These are phyloP conservation scores for Phialophora tarda DNA, from an alignment of 2,329 filamentous ascomycete species.

Conservation along the genomic window DNA sequence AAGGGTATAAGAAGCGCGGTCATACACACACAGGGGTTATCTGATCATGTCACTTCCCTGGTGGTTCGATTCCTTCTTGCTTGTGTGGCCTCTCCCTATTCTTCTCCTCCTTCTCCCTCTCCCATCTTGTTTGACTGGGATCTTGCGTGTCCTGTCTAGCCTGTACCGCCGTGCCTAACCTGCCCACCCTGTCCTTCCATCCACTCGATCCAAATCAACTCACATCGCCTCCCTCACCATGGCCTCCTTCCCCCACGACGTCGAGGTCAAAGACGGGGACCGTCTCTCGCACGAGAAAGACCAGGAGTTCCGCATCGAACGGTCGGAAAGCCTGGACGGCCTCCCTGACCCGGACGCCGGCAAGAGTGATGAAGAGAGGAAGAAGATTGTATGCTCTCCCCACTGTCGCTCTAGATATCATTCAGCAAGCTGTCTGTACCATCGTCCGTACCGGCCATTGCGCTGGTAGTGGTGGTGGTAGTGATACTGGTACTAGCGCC, in stretches of 20 bases:
- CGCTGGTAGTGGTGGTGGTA: not conserved
- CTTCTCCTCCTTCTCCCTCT: too few relatives aligned
- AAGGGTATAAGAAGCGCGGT: too few relatives aligned
- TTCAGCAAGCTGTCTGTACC: not conserved
- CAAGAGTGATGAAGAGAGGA: slow-evolving; percentile 66
- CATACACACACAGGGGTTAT: too few relatives aligned
- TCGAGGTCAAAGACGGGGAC: not conserved
- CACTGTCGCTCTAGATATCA: not conserved
- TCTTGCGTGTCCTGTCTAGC: not conserved
- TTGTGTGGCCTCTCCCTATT: too few relatives aligned
- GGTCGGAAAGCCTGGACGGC: slow-evolving; percentile 23
- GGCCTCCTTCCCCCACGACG: not conserved
- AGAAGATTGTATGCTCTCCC: slow-evolving; percentile 58
- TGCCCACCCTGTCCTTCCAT: not conserved
- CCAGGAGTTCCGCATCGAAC: slow-evolving; percentile 18
- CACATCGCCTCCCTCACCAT: not conserved
- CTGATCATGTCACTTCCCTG: too few relatives aligned
- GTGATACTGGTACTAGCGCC: too few relatives aligned
- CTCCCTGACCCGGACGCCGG: slow-evolving; percentile 66
- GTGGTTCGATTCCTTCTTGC: too few relatives aligned
- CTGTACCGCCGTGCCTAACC: too few relatives aligned
- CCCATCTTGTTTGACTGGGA: not conserved
- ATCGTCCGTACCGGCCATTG: slow-evolving; percentile 36
- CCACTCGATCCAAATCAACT: not conserved
- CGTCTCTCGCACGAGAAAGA: slow-evolving; percentile 15